phyloP scores from a whole-genome alignment of 306 rosid species.

The Inga leiocalycina region DNA sequence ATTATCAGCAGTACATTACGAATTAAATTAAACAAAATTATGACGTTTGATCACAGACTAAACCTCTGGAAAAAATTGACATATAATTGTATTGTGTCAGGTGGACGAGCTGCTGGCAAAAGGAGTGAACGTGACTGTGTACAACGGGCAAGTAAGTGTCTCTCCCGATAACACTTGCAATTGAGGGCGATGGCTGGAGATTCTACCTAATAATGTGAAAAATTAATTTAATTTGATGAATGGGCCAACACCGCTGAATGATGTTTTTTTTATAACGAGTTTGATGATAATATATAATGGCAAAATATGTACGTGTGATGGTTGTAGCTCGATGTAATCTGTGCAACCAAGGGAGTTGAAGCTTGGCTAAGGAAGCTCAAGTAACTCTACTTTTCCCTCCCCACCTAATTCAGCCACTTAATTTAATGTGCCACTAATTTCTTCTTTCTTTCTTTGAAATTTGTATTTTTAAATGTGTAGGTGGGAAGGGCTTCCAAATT shows the following conservation, averaged over 20 bases:
- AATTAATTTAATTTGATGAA: neutral
- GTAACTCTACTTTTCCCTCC: slow-evolving; percentile 29
- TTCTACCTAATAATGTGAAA: neutral
- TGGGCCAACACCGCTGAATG: neutral
- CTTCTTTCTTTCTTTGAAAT: neutral
- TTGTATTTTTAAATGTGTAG: slow-evolving; percentile 26
- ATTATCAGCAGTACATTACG: neutral
- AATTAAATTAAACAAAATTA: neutral
- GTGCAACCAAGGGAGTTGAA: slow-evolving; percentile 61
- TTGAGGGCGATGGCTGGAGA: neutral
- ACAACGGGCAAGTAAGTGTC: neutral
- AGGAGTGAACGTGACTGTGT: neutral
- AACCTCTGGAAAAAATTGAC: neutral
- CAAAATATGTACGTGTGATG: neutral
- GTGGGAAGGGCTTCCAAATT: slow-evolving; percentile 76
- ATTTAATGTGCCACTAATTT: neutral
- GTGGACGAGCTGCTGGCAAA: neutral
- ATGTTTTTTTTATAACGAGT: neutral
- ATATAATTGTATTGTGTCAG: neutral
- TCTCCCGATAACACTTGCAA: neutral
- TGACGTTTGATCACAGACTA: neutral
- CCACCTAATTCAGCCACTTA: neutral
- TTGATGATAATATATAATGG: neutral
- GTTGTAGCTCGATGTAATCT: slow-evolving; percentile 55
- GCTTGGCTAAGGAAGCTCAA: slow-evolving; percentile 67